These are phyloP conservation scores for Ceratobasidium sp. DNA, from an alignment of 1,284 basidiomycete species.

Conservation along the genomic window DNA sequence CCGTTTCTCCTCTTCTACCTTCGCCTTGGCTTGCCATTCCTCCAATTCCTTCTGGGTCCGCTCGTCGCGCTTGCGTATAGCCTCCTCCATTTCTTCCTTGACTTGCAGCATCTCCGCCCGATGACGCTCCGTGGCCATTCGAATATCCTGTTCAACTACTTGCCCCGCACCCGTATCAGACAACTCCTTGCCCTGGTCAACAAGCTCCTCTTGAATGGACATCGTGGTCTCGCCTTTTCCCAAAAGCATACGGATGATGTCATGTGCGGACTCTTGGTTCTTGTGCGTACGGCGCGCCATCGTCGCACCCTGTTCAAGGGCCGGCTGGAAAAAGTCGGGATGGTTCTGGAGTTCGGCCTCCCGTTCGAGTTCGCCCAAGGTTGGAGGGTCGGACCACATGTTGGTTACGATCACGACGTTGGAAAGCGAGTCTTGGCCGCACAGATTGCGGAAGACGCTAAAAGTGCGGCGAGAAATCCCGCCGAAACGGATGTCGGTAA, in stretches of 20 bases:
- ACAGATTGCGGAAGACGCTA: conserved; percentile 44
- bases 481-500: conserved; percentile 45
- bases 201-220: conserved; percentile 19
- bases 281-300: conserved; percentile 9
- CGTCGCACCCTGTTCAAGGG: conserved; percentile 3
- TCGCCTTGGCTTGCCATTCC: conserved; percentile 4
- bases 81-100: conserved; percentile 23
- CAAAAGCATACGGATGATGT: conserved; percentile 15
- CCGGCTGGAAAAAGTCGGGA: conserved; percentile 32
- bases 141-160: conserved; percentile 6
- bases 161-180: conserved; percentile 23
- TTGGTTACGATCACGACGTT: conserved; percentile 52
- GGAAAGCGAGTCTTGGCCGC: conserved; percentile 40
- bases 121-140: conserved; percentile 1
- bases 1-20: conserved; percentile 19
- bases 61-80: conserved; percentile 21
- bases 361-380: neutral
- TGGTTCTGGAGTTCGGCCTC: conserved; percentile 32
- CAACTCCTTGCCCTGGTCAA: conserved; percentile 14
- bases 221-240: neutral
- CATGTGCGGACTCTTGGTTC: conserved; percentile 10
- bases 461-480: conserved; percentile 34
- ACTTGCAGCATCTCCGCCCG: conserved; percentile 9
- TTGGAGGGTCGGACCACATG: conserved; percentile 49
- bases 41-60: conserved; percentile 14